Base-by-base conservation (phyloP, 768 basidiomycete genomes). In the Ramaria sp. region DNA sequence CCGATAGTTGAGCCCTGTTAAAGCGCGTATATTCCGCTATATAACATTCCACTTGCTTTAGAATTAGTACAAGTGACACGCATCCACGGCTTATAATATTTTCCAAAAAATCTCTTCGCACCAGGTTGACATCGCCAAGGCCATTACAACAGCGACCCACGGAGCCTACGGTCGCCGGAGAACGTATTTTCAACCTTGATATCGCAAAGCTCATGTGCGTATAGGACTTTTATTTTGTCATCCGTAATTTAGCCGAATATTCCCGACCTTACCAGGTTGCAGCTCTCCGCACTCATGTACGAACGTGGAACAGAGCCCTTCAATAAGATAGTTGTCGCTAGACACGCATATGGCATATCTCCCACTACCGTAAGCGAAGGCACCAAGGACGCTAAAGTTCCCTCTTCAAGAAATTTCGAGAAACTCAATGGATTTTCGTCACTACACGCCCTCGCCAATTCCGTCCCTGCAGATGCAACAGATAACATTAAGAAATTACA, bases 131-230 rank as follows among this genome's bases (percentile, higher is more conserved):
- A n/a, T n/a, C 18, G 42, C 42, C 24, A 18, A 12, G 18, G 42
- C 1, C 42, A 7, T 25, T 43, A 20, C 3, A 18, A n/a, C 18
- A 25, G 24, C 24, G 12, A 3, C 42, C 42, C 1, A 25, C 2
- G 9, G 18, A 18, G 2, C 3, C 42, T n/a, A 43, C 8, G 24
- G 18, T 6, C 24, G 24, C 1, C 18, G 42, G 42, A 9, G 42
- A 43, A 43, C 51, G 37, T 10, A 54, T 10, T 12, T 61, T 58
- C 45, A 47, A 61, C 48, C 36, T 61, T 27, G 60, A 61, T 36
- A 48, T 61, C 2, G 60, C 60, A 27, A 61, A 61, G 32, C 27
- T 61, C 22, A n/a, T 55, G 60, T 61, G 32, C 8, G 60, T 52
- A 27, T n/a, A 20, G 22, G 24, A n/a, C n/a, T n/a, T n/a, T n/a